Evolutionary conservation across 1,284 basidiomycete species (phyloP).

Genomic region (Sporisorium scitamineum): DNA sequence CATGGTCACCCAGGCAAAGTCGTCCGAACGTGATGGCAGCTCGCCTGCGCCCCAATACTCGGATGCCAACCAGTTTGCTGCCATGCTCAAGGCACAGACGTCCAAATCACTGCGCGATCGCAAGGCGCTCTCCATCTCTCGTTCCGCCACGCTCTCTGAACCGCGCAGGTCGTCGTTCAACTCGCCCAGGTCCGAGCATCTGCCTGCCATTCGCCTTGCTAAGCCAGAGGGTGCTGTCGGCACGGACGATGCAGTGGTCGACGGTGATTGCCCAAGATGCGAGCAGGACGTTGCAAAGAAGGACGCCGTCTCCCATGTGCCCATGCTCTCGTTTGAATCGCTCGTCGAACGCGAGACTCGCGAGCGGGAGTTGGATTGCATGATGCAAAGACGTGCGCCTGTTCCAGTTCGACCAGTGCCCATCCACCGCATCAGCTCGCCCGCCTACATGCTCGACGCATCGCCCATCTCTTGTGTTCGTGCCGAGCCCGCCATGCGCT

Average conservation of each 20-base stretch:
- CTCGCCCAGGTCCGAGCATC: conserved; percentile 43
- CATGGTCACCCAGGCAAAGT: conserved; percentile 11
- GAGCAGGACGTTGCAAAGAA: background rate
- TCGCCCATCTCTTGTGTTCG: conserved; percentile 29
- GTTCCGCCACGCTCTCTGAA: conserved; percentile 41
- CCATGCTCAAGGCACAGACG: conserved; percentile 54
- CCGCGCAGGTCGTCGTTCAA: conserved; percentile 47
- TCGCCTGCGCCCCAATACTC: conserved; percentile 24
- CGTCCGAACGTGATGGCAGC: conserved; percentile 12
- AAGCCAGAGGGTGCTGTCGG: conserved; percentile 1
- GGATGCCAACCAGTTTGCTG: conserved; percentile 43
- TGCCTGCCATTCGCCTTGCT: conserved; percentile 5
- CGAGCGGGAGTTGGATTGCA: conserved; percentile 30
- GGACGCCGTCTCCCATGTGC: background rate
- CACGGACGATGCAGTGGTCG: background rate
- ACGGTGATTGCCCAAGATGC: background rate
- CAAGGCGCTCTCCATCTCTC: conserved; percentile 40
- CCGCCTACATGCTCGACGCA: conserved; percentile 47
- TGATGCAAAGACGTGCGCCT: conserved; percentile 11
- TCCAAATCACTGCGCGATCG: conserved; percentile 46
- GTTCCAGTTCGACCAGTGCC: conserved; percentile 24
- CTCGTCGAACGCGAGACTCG: conserved; percentile 47
- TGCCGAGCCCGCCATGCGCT: conserved; percentile 36
- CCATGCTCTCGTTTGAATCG: conserved; percentile 24
- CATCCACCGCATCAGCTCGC: conserved; percentile 45